Evolutionary conservation across 2,329 filamentous ascomycete genomes (phyloP).

Genomic region (Coniella vitis): DNA sequence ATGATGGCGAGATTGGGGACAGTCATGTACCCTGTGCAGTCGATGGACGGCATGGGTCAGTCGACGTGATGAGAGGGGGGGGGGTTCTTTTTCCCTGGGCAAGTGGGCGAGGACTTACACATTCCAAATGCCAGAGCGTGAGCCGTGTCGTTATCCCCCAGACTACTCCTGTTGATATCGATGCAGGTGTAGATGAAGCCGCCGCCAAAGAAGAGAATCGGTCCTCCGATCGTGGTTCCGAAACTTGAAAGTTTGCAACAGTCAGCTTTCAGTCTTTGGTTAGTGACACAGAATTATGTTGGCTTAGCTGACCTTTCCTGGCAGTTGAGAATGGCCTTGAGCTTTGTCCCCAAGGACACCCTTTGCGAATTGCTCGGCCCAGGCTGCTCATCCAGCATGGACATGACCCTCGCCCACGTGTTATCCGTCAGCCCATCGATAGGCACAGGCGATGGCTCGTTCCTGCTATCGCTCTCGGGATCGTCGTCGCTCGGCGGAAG

Average conservation of each 20-base stretch:
- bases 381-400: slow-evolving; percentile 25
- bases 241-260: slow-evolving; percentile 16
- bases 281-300: no score
- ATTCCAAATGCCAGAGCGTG: slow-evolving; percentile 28
- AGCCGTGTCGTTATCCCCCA: slow-evolving; percentile 26
- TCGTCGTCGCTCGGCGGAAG: not conserved
- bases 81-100: no score
- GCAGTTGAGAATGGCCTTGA: slow-evolving; percentile 4
- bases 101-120: slow-evolving; percentile 21
- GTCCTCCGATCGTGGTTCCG: slow-evolving; percentile 21
- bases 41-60: no score
- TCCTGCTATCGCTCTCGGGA: not conserved
- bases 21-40: slow-evolving; percentile 27
- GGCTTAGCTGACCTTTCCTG: slow-evolving; percentile 1
- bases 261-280: not conserved
- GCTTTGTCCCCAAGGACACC: slow-evolving; percentile 20
- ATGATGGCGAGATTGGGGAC: slow-evolving; percentile 27
- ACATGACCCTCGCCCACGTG: slow-evolving; percentile 25
- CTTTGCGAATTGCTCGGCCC: slow-evolving; percentile 9
- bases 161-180: slow-evolving; percentile 21
- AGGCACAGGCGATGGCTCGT: not conserved
- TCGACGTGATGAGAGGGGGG: no score
- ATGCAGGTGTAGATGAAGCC: slow-evolving; percentile 21
- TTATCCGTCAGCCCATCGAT: slow-evolving; percentile 20
- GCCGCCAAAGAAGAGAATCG: slow-evolving; percentile 22